Evolutionary conservation across 768 basidiomycete genomes (phyloP), one percentile per base, ranked within the genome.

Genomic region (Terana coerulea): DNA sequence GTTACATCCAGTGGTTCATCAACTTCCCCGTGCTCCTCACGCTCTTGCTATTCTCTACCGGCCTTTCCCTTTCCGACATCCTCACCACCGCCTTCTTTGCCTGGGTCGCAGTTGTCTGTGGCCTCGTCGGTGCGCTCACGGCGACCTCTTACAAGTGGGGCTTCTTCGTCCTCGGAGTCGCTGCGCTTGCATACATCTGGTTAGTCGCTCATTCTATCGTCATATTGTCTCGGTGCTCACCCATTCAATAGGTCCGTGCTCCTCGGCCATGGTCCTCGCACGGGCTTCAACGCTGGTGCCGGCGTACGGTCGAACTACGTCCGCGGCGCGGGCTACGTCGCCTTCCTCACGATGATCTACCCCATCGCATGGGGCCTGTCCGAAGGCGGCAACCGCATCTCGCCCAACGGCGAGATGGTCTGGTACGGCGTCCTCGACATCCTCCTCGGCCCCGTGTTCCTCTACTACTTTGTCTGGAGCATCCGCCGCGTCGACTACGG

Each of bases 1-100:
- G 76, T 25, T 80, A 78, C 54, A 77, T 80, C 58, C 75, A 76
- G 48, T 79, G 76, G 77, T 72, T 76, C 48, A 75, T 80, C 69
- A 79, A 75, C 44, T 76, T 77, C 2, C 80, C 81, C 0, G 55
- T 76, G 11, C 60, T 81, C 10, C 65, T 83, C 2, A 70, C 80
- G 39, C 61, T 66, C 25, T 56, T 81, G 31, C 60, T 78, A 9
- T 64, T 78, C 41, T 66, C 72, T 2, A 77, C 79, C 22, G 74
- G 69, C 14, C 61, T 79, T 39, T 69, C 80, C 2, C 66, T 78
- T 1, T 70, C 72, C 29, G 72, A 75, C 52, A 74, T 80, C 55
- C 69, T 82, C 56, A 55, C 61, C 36, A 57, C 72, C 22, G 57
- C 73, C 58, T 77, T 76, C 67, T 72, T 80, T 58, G 66, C 72